Percentiles rank a stretch among this genome's conserved stretches.
Conservation (phyloP, 106 monocot species). For the Allium cepa region DNA sequence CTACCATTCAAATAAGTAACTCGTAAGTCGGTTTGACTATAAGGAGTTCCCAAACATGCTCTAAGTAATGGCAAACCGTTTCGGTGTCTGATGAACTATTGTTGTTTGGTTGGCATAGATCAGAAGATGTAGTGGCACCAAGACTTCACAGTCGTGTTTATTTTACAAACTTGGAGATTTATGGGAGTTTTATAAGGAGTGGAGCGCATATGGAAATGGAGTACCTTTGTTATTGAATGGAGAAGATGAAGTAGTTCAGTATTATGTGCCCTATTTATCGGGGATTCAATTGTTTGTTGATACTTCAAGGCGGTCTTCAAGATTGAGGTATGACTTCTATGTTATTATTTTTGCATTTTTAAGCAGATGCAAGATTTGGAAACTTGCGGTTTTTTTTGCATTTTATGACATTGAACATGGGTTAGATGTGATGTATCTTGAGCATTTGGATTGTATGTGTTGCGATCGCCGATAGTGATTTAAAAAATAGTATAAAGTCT, state of each 20-base stretch:
- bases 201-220: constrained; percentile 55
- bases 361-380: background rate
- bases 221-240: constrained; percentile 37
- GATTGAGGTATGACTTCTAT: constrained; percentile 19
- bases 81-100: no score
- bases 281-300: constrained; percentile 35
- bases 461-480: no score
- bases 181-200: constrained; percentile 69
- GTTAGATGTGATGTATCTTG: background rate
- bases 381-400: background rate
- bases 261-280: constrained; percentile 46
- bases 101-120: background rate
- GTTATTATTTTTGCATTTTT: background rate
- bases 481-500: no score
- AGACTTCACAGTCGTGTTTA: constrained; percentile 19
- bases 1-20: no score
- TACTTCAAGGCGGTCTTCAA: constrained; percentile 20
- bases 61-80: no score
- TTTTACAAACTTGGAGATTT: constrained; percentile 67
- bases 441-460: no score
- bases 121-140: constrained; percentile 32
- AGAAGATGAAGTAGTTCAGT: constrained; percentile 36
- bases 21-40: no score
- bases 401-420: no score
- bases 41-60: no score